phyloP scores from a whole-genome alignment of 257 asterid genomes.

The Forsythia suspensa region DNA sequence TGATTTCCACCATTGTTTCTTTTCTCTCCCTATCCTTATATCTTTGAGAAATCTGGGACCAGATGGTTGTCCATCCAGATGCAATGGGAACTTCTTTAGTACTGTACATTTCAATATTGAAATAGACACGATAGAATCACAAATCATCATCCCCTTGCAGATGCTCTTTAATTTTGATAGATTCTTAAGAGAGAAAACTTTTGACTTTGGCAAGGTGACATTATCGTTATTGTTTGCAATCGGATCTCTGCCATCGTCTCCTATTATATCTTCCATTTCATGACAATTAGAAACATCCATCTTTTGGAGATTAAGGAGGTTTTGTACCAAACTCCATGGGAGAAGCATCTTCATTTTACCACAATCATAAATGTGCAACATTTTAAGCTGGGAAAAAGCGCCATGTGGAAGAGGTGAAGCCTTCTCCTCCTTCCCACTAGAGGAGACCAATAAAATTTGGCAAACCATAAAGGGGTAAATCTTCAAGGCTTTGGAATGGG shows the following conservation, averaged over 20 bases:
- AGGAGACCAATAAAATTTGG: conserved; percentile 21
- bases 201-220: conserved; percentile 19
- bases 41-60: conserved; percentile 24
- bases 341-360: conserved; percentile 20
- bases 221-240: background rate
- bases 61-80: conserved; percentile 9
- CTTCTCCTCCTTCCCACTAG: background rate
- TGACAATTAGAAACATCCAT: conserved; percentile 25
- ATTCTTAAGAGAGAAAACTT: background rate
- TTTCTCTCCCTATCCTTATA: conserved; percentile 23
- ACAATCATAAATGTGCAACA: conserved; percentile 2
- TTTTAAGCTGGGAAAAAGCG: conserved; percentile 25
- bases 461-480: conserved; percentile 5
- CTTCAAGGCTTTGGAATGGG: conserved; percentile 23
- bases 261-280: conserved; percentile 26
- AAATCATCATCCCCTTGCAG: no score
- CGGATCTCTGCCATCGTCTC: background rate
- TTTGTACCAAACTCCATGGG: conserved; percentile 6
- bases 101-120: conserved; percentile 13
- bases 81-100: conserved; percentile 22
- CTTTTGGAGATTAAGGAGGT: conserved; percentile 23
- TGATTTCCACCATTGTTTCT: conserved; percentile 32
- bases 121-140: background rate
- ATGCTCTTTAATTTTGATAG: conserved; percentile 23
- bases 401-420: conserved; percentile 8